phyloP scores from a whole-genome alignment of 169 alveolate species.

The Plasmodium fragile region DNA sequence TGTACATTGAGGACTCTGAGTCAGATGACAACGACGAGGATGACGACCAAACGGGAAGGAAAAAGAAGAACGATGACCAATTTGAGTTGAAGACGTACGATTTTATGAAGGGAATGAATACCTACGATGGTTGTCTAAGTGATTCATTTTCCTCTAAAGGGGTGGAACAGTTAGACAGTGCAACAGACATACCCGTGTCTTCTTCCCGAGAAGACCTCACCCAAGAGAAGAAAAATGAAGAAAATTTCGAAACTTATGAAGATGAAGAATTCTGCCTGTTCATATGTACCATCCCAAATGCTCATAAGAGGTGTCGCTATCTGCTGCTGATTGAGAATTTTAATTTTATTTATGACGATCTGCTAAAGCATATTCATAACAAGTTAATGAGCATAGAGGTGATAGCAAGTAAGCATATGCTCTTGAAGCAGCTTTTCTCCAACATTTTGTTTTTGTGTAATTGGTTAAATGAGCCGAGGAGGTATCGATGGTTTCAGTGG shows the following conservation, averaged over 20 bases:
- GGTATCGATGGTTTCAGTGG: slow-evolving; percentile 71
- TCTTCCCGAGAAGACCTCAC: not conserved
- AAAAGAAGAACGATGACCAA: slow-evolving; percentile 14
- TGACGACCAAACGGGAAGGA: not conserved
- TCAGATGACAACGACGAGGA: slow-evolving; percentile 1
- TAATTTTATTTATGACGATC: slow-evolving; percentile 63
- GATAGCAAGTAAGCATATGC: slow-evolving; percentile 41
- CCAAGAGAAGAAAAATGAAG: not conserved
- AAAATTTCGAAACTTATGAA: slow-evolving; percentile 19
- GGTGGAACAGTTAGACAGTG: not conserved
- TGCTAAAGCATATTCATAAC: slow-evolving; percentile 40
- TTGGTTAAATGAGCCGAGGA: slow-evolving; percentile 63
- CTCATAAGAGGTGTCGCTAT: slow-evolving; percentile 57
- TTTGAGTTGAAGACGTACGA: slow-evolving; percentile 35
- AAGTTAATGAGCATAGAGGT: slow-evolving; percentile 44
- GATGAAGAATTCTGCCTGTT: slow-evolving; percentile 73
- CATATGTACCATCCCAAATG: slow-evolving; percentile 36
- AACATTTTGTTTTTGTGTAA: slow-evolving; percentile 66
- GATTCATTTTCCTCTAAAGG: not conserved
- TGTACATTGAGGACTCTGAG: not conserved
- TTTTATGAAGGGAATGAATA: slow-evolving; percentile 56
- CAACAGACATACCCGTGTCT: not conserved
- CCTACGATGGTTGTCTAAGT: slow-evolving; percentile 4
- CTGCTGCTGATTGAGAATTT: slow-evolving; percentile 61
- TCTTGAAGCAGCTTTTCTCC: slow-evolving; percentile 61